phyloP scores from a whole-genome alignment of 2,329 filamentous ascomycete species.

The Exophiala sideris region DNA sequence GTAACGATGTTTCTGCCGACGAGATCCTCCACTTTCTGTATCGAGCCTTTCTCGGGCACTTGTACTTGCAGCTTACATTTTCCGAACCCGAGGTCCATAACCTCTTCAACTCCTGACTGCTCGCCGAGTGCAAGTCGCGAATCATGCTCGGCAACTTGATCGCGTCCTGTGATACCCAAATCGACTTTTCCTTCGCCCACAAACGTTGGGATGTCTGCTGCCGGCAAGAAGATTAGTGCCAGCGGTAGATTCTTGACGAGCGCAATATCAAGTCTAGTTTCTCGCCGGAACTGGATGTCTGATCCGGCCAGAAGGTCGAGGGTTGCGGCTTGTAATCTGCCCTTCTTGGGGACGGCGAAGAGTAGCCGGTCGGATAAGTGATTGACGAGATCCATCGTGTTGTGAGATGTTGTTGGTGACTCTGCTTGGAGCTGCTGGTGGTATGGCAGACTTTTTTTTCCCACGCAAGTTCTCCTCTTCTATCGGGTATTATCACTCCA shows the following conservation, averaged over 20 bases:
- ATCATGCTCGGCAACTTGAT: constrained; percentile 90
- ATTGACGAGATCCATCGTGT: constrained; percentile 59
- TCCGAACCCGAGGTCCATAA: constrained; percentile 89
- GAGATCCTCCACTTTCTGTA: constrained; percentile 68
- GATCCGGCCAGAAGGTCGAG: constrained; percentile 89
- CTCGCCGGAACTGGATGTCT: constrained; percentile 94
- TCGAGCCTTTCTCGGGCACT: constrained; percentile 78
- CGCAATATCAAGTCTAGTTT: constrained; percentile 93
- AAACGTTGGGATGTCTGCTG: constrained; percentile 95
- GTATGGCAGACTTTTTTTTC: too few species aligned
- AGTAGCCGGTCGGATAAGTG: constrained; percentile 84
- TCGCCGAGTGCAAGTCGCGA: constrained; percentile 45
- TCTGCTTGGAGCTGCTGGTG: not conserved
- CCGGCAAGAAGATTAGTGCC: constrained; percentile 93
- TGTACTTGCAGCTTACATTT: constrained; percentile 94
- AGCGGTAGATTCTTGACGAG: constrained; percentile 96
- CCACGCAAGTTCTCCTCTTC: too few species aligned
- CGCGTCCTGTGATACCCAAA: constrained; percentile 88
- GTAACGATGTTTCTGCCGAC: constrained; percentile 92
- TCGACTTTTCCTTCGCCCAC: constrained; percentile 92
- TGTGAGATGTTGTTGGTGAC: not conserved
- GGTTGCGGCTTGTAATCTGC: constrained; percentile 80
- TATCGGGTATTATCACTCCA: too few species aligned
- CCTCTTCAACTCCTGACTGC: constrained; percentile 67
- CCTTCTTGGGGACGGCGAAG: constrained; percentile 99